A percentile compares a stretch with the other conserved stretches of the same genome.
phyloP scores from a whole-genome alignment of 2,329 filamentous ascomycete species.

The Celoporthe dispersa region DNA sequence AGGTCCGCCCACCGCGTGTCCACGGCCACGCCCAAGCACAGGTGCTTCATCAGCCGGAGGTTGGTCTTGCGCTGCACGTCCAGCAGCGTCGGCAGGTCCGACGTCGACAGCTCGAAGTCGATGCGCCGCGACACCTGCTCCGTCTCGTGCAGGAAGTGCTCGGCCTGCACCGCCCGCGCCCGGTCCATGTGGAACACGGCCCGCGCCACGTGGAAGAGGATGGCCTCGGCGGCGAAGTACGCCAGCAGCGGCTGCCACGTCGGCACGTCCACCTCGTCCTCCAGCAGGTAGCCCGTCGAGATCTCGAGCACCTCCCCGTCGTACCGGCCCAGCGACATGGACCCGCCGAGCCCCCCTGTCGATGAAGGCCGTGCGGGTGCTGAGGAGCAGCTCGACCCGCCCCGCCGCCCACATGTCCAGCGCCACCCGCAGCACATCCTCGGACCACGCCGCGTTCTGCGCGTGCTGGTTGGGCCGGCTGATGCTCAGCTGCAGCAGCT shows the following conservation, averaged over 20 bases:
- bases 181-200: constrained; percentile 36
- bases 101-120: constrained; percentile 40
- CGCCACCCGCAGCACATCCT: constrained; percentile 32
- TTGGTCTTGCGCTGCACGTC: constrained; percentile 38
- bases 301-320: constrained; percentile 34
- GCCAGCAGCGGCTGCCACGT: constrained; percentile 36
- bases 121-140: constrained; percentile 38
- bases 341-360: constrained; percentile 34
- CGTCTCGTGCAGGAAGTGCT: constrained; percentile 39
- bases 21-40: constrained; percentile 40
- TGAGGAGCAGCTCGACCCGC: constrained; percentile 33
- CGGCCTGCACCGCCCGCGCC: constrained; percentile 38
- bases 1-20: constrained; percentile 40
- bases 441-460: constrained; percentile 31
- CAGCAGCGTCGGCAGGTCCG: constrained; percentile 34
- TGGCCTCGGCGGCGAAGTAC: constrained; percentile 36
- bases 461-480: constrained; percentile 31
- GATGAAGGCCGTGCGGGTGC: constrained; percentile 35
- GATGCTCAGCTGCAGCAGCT: constrained; percentile 33
- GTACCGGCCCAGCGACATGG: constrained; percentile 35
- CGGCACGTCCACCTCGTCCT: constrained; percentile 34
- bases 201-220: constrained; percentile 42
- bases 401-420: constrained; percentile 35
- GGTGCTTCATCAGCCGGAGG: constrained; percentile 40
- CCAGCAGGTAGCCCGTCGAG: constrained; percentile 36